Evolutionary conservation across 2,329 filamentous ascomycete genomes (phyloP), one percentile per base, ranked within the genome.

Genomic region (Cytospora schulzeri): DNA sequence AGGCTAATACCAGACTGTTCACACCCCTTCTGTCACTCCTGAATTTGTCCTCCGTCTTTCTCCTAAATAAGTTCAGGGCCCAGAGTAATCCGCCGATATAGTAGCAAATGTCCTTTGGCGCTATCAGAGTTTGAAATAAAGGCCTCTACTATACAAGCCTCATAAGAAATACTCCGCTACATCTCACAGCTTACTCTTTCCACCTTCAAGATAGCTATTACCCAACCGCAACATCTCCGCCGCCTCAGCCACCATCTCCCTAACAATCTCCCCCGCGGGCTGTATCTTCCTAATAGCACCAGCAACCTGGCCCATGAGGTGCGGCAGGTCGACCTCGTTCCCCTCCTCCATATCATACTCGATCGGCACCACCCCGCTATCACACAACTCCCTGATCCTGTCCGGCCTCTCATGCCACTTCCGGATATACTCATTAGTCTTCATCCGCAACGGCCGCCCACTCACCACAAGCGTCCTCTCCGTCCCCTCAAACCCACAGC

Each of bases 301-400:
- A 0, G 92, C 91, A 11, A 97, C 93, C 79, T 97, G 92, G 1
- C 94, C 94, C 94, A 97, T 97, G 72, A 97, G 75, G 76, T 94
- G 93, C 15, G 94, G 94, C 63, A 91, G 81, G 73, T 97, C 94
- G 15, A 96, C 80, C 50, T 97, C 92, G 62, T 88, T 89, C 1
- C 90, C 91, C 62, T 92, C 83, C 57, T 96, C 91, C 72, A 97
- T 81, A 73, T 98, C 94, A 73, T 91, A 83, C 77, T 90, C 86
- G 68, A 97, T 81, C 1, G 94, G 94, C 66, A 96, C 89, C 33
- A 96, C 78, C 0, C 94, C 94, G 69, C 83, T 80, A 41, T 89
- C 87, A 38, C 90, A 93, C 74, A 97, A 79, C 75, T 86, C 84
- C 77, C 84, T 87, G 72, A 97, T 91, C 76, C 90, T 88, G 52